A percentile compares a stretch with the other conserved stretches of the same genome.
These are phyloP conservation scores for Penicillium oxalicum DNA, from an alignment of 2,329 filamentous ascomycete species.

Conservation along the genomic window DNA sequence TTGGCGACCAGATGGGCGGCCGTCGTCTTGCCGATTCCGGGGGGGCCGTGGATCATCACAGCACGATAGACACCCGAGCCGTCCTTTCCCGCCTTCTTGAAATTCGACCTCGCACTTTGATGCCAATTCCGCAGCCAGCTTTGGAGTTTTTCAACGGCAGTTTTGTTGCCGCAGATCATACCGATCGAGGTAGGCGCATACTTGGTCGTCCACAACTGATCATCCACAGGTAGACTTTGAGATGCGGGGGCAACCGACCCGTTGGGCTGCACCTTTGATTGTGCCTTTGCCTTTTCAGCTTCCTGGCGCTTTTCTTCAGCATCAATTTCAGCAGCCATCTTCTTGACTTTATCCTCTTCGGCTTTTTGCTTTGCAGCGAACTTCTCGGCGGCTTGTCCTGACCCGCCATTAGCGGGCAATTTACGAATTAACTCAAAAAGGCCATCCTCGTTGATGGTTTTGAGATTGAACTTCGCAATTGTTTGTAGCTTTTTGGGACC, in stretches of 20 bases:
- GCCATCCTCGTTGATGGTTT: conserved; percentile 90
- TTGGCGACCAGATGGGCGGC: conserved; percentile 91
- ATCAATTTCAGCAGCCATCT: conserved; percentile 80
- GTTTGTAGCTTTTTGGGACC: conserved; percentile 89
- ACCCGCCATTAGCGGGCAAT: conserved; percentile 79
- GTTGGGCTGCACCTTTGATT: conserved; percentile 37
- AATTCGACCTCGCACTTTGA: conserved; percentile 70
- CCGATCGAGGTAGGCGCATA: conserved; percentile 80
- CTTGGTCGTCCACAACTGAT: conserved; percentile 85
- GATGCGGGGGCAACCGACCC: conserved; percentile 29
- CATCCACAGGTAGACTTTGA: conserved; percentile 47
- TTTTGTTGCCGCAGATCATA: conserved; percentile 95
- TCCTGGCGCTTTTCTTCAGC: conserved; percentile 58
- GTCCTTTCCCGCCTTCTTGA: conserved; percentile 76
- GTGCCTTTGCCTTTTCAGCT: conserved; percentile 34
- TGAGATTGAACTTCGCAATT: conserved; percentile 72
- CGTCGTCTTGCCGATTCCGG: conserved; percentile 95
- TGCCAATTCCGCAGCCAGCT: conserved; percentile 79
- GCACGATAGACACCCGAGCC: conserved; percentile 77
- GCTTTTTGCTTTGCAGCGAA: conserved; percentile 76
- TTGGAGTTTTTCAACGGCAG: conserved; percentile 80
- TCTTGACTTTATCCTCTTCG: conserved; percentile 74
- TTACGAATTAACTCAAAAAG: conserved; percentile 77
- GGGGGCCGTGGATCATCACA: conserved; percentile 92
- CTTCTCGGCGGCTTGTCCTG: conserved; percentile 80